A percentile compares a stretch with the other conserved stretches of the same genome.
phyloP scores from a whole-genome alignment of 805 yeast genomes.

The Teunomyces panamensis region DNA sequence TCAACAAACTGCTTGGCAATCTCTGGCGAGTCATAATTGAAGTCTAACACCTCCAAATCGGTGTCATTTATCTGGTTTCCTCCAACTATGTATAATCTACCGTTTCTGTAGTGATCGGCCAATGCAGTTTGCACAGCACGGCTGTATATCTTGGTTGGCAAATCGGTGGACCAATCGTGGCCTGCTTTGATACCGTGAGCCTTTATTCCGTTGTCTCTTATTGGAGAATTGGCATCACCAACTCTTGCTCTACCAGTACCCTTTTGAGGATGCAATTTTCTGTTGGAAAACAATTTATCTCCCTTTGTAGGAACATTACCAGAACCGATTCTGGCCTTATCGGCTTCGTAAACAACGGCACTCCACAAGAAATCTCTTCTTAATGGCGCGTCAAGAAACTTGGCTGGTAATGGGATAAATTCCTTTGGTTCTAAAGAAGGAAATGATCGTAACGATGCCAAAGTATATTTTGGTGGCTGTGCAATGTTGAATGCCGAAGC shows the following conservation, averaged over 20 bases:
- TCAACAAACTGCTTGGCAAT: conserved; percentile 51
- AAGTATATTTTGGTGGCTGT: conserved; percentile 65
- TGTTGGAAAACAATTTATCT: conserved; percentile 80
- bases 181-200: conserved; percentile 92
- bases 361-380: conserved; percentile 93
- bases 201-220: conserved; percentile 81
- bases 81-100: conserved; percentile 73
- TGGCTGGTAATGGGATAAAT: conserved; percentile 71
- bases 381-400: conserved; percentile 68
- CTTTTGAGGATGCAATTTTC: conserved; percentile 83
- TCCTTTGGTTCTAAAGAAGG: conserved; percentile 87
- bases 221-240: conserved; percentile 95
- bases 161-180: conserved; percentile 76
- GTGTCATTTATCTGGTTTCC: conserved; percentile 12
- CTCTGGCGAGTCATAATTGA: conserved; percentile 37
- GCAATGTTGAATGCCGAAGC: conserved; percentile 23
- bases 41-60: conserved; percentile 30
- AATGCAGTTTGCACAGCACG: conserved; percentile 80
- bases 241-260: conserved; percentile 94
- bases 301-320: conserved; percentile 83
- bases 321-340: conserved; percentile 84
- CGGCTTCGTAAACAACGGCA: conserved; percentile 91
- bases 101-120: conserved; percentile 74
- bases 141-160: conserved; percentile 71
- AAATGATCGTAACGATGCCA: conserved; percentile 76